A percentile compares a stretch with the other conserved stretches of the same genome.
Evolutionary conservation across 257 asterid genomes (phyloP).

Genomic region (Gentiana straminea): DNA sequence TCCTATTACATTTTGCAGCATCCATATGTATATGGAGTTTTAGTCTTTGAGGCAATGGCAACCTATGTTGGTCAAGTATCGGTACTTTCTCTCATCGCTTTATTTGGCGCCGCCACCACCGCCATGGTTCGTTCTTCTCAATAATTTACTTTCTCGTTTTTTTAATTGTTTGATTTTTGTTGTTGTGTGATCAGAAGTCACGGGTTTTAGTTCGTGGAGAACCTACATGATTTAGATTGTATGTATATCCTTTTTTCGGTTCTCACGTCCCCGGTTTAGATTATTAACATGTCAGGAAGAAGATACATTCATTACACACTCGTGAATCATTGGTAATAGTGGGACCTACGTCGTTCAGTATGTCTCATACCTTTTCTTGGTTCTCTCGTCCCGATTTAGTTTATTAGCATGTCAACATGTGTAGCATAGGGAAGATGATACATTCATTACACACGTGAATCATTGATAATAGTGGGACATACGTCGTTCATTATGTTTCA

Average conservation of each 20-base stretch:
- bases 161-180: not conserved
- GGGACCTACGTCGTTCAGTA: no score
- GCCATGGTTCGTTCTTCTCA: slow-evolving; percentile 54
- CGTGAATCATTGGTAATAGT: no score
- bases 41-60: slow-evolving; percentile 90
- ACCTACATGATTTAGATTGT: not conserved
- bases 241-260: no score
- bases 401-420: no score
- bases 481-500: no score
- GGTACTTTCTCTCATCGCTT: slow-evolving; percentile 81
- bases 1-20: slow-evolving; percentile 38
- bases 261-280: no score
- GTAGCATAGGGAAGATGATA: no score
- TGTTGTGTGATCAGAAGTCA: no score
- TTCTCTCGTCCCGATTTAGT: not conserved
- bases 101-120: slow-evolving; percentile 93
- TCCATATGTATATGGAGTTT: slow-evolving; percentile 82
- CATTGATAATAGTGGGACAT: no score
- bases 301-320: no score
- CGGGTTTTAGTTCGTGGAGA: not conserved
- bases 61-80: slow-evolving; percentile 90
- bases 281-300: no score
- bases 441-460: no score
- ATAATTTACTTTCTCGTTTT: not conserved
- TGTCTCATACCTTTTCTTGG: not conserved